Base-by-base conservation (phyloP, 768 basidiomycete species). In the Coprinopsis strossmayeri region DNA sequence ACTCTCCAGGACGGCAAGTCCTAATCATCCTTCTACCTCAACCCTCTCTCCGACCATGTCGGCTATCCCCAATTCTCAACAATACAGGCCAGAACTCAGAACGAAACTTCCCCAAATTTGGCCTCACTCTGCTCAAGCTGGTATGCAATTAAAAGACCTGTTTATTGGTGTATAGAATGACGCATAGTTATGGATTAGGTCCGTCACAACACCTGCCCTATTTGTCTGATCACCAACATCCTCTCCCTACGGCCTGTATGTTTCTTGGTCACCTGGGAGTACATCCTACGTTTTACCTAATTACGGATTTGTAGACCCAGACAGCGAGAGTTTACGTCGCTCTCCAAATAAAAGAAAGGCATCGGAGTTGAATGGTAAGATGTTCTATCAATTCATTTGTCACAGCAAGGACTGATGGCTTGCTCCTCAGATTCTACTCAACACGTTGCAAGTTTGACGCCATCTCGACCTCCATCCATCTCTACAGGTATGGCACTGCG, bases 361-460 rank as follows among this genome's bases (percentile, higher is more conserved):
- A 5, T 44, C 49, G 10, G 49, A 50, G 30, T 13, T 45, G 49
- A 40, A 42, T n/a, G 24, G 49, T 44, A 12, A 32, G 23, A 28
- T 23, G 21, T 20, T 11, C 47, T 25, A 27, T 42, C 35, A 17
- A 24, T 25, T 12, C 40, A 25, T 21, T 18, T 35, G 34, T 41
- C 38, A 38, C 47, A 38, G 7, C 18, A 10, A 21, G 18, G 24
- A 7, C 40, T 42, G 40, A 21, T 17, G 32, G 25, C 41, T n/a
- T 42, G 21, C 20, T 26, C 34, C 40, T 26, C 37, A 30, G 49
- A 50, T 32, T 26, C 42, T 12, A 30, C 42, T 13, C 28, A 50
- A 38, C 41, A 50, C 42, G 49, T 50, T 50, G 34, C 43, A 38
- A 30, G 38, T 32, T 38, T 38, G 13, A 34, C 41, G n/a, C 34